Evolutionary conservation across 1,284 basidiomycete genomes (phyloP), one percentile per base, ranked within the genome.

Genomic region (Leccinum pachyderme): DNA sequence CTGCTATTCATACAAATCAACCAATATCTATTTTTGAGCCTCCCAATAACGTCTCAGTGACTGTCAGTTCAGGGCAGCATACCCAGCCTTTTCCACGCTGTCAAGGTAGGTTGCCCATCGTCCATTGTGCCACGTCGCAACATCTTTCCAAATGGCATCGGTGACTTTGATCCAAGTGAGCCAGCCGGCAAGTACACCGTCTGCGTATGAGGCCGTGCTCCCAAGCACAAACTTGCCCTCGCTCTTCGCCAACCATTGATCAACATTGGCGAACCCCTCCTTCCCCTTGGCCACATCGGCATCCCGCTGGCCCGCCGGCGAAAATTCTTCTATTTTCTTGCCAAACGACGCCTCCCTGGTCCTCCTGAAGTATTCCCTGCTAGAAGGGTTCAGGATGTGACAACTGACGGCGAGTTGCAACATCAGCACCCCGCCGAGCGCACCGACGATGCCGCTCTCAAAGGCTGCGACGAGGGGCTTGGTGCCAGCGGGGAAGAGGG

Each of bases 191-290:
- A 74, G 59, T 12, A 66, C 29, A 37, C 66, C 58, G 51, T 77
- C 75, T 3, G 67, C 74, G 54, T 68, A 75, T 7, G 69, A 76
- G 57, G 61, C 61, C 39, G 56, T 73, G 67, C 60, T 63, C 57
- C 75, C 75, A 64, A 63, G 70, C 63, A 74, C 63, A 47, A 70
- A 73, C 33, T 57, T 59, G 13, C 65, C 63, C 15, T 57, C 57
- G 13, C 61, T 65, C 56, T 62, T 67, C 12, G 62, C 61, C 54
- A 72, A 61, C 61, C 64, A 65, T n/a, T 49, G 29, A 9, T 67
- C 62, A 1, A 75, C 51, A 2, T 57, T 54, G 1, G 44, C 49
- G 27, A 74, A 33, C 1, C 55, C 66, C 25, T 61, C 63, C 59
- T 63, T 66, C 5, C 59, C 49, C 54, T 61, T 66, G 27, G 56